Conservation (phyloP, 257 asterid genomes). For the Solanum virginianum region DNA sequence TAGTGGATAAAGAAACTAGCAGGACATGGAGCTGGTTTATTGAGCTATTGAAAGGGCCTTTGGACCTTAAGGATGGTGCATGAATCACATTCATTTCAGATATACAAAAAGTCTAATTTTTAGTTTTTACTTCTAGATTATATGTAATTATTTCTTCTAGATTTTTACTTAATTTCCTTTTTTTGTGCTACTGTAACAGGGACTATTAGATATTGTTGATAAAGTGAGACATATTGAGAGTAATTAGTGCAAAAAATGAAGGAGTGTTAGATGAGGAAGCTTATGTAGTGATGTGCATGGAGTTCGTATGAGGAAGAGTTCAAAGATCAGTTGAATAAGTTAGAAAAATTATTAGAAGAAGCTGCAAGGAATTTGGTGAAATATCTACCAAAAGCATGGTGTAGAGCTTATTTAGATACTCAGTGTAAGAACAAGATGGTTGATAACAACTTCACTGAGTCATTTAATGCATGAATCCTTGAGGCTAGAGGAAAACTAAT, state of each 20-base stretch:
- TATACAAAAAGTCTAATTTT: neutral
- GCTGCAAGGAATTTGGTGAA: too few relatives aligned
- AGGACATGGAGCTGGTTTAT: neutral
- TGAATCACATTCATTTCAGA: neutral
- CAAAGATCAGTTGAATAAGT: too few relatives aligned
- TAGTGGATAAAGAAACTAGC: neutral
- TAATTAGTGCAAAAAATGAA: too few relatives aligned
- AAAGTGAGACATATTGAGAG: neutral
- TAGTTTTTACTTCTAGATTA: too few relatives aligned
- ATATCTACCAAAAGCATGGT: neutral
- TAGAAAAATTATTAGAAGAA: too few relatives aligned
- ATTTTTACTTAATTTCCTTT: too few relatives aligned
- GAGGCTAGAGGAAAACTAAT: neutral
- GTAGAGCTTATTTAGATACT: too few relatives aligned
- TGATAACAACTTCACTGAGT: too few relatives aligned
- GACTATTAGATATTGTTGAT: neutral
- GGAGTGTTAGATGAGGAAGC: neutral
- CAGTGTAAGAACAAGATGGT: neutral
- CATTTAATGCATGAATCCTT: neutral
- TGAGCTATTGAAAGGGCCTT: neutral
- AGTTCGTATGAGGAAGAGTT: too few relatives aligned
- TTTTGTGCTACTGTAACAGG: too few relatives aligned
- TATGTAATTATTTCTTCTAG: neutral
- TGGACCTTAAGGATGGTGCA: neutral
- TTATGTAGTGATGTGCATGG: neutral